These are phyloP conservation scores for Nepenthes mirabilis DNA, from an alignment of 148 eudicot species.

Conservation along the genomic window DNA sequence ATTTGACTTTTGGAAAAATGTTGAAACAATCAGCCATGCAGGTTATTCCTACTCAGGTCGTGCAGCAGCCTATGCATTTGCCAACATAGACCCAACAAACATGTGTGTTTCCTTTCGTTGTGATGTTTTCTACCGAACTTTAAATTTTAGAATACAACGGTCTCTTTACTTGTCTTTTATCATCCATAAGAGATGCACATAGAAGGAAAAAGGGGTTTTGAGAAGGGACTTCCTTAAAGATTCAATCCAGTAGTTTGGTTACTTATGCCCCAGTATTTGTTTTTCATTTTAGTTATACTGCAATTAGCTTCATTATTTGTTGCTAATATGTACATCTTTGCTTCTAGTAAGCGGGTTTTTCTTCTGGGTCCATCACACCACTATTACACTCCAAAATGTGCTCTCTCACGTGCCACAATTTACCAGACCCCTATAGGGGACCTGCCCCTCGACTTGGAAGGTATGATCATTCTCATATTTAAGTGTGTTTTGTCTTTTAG, in stretches of 20 bases:
- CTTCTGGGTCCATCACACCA: slow-evolving; percentile 98
- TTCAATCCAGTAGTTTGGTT: neutral
- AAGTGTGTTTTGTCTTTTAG: neutral
- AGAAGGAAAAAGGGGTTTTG: too few species aligned
- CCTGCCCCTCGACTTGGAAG: slow-evolving; percentile 79
- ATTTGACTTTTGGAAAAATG: slow-evolving; percentile 6
- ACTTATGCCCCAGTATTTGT: neutral
- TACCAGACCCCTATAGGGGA: slow-evolving; percentile 93
- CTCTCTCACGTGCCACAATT: slow-evolving; percentile 75
- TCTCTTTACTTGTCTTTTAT: too few species aligned
- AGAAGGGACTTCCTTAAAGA: too few species aligned
- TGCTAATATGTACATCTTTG: slow-evolving; percentile 6
- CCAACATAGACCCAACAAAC: slow-evolving; percentile 74
- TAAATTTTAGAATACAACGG: neutral
- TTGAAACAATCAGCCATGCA: slow-evolving; percentile 67
- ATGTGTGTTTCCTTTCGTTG: slow-evolving; percentile 38
- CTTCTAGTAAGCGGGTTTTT: slow-evolving; percentile 67
- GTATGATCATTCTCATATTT: slow-evolving; percentile 19
- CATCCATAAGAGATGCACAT: too few species aligned
- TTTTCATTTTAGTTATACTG: neutral
- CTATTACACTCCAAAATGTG: slow-evolving; percentile 90
- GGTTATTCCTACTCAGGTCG: slow-evolving; percentile 99
- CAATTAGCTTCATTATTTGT: neutral
- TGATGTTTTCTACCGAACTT: neutral
- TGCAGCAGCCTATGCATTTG: slow-evolving; percentile 98